Conservation (phyloP, 2,329 filamentous ascomycete species). For the Curvularia verruculosa region DNA sequence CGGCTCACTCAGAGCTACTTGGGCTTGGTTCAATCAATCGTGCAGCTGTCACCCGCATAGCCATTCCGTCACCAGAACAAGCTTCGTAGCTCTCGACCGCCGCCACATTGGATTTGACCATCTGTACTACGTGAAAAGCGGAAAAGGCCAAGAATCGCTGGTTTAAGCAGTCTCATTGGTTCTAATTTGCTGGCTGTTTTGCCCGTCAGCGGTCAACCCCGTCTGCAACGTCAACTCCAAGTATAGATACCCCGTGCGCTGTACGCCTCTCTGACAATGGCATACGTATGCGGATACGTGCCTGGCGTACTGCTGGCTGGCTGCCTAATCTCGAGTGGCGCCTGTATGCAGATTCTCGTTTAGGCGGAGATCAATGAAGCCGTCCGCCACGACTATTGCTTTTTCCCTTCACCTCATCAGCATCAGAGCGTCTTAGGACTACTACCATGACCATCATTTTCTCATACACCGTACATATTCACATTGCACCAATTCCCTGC, state of each 20-base stretch:
- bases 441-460: constrained; percentile 4
- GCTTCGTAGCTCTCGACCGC: constrained; percentile 34
- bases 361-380: constrained; percentile 35
- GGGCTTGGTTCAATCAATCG: constrained; percentile 37
- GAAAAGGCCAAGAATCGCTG: constrained; percentile 37
- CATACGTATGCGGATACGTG: constrained; percentile 35
- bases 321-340: constrained; percentile 24
- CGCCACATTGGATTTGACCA: constrained; percentile 29
- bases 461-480: constrained; percentile 2
- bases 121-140: constrained; percentile 43
- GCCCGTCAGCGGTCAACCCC: constrained; percentile 34
- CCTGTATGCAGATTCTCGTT: constrained; percentile 12
- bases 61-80: constrained; percentile 40
- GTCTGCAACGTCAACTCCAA: constrained; percentile 43
- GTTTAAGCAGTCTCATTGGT: constrained; percentile 24
- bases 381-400: constrained; percentile 1
- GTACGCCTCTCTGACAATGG: constrained; percentile 32
- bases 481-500: constrained; percentile 1
- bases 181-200: constrained; percentile 29
- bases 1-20: constrained; percentile 33
- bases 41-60: constrained; percentile 50
- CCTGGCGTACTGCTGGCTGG: constrained; percentile 33
- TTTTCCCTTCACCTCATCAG: constrained; percentile 20
- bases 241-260: constrained; percentile 38
- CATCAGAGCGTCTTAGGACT: constrained; percentile 9